Percentiles rank a stretch among this genome's conserved stretches.
Evolutionary conservation across 352 stramenopile genomes (phyloP).

Genomic region (Pythium biforme): DNA sequence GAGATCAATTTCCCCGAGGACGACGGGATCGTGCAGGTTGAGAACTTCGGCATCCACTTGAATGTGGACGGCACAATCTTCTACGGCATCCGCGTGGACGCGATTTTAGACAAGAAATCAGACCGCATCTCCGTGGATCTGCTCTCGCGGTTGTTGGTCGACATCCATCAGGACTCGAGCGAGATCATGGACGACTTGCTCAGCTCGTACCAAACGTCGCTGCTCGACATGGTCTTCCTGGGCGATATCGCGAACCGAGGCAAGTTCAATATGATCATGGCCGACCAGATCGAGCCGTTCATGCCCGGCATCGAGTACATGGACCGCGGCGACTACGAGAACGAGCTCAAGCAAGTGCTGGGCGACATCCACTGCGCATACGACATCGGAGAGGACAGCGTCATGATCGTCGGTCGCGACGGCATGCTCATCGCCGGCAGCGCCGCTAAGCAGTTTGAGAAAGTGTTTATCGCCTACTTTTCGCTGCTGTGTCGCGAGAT

Average conservation of each 20-base stretch:
- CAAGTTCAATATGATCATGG: slow-evolving; percentile 97
- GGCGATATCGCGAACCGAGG: slow-evolving; percentile 90
- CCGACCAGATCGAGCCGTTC: slow-evolving; percentile 96
- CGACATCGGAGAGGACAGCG: slow-evolving; percentile 94
- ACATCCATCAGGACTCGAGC: slow-evolving; percentile 93
- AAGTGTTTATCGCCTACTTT: slow-evolving; percentile 93
- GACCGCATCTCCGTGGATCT: slow-evolving; percentile 96
- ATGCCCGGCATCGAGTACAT: slow-evolving; percentile 96
- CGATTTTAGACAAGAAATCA: slow-evolving; percentile 93
- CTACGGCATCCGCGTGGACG: slow-evolving; percentile 87
- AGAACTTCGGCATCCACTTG: slow-evolving; percentile 92
- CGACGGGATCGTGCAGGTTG: slow-evolving; percentile 92
- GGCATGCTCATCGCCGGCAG: slow-evolving; percentile 93
- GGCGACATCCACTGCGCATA: slow-evolving; percentile 92
- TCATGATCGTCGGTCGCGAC: slow-evolving; percentile 92
- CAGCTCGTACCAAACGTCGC: slow-evolving; percentile 90
- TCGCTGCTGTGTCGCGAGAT: slow-evolving; percentile 94
- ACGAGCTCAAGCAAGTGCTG: slow-evolving; percentile 95
- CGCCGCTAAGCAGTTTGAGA: slow-evolving; percentile 92
- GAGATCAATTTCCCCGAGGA: slow-evolving; percentile 95
- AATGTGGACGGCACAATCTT: slow-evolving; percentile 71
- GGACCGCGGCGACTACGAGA: slow-evolving; percentile 96
- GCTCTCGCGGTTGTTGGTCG: slow-evolving; percentile 92
- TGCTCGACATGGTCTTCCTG: slow-evolving; percentile 94
- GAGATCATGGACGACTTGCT: slow-evolving; percentile 93